These are phyloP conservation scores for Helotiales sp. DNA, from an alignment of 2,329 filamentous ascomycete genomes.

Conservation along the genomic window DNA sequence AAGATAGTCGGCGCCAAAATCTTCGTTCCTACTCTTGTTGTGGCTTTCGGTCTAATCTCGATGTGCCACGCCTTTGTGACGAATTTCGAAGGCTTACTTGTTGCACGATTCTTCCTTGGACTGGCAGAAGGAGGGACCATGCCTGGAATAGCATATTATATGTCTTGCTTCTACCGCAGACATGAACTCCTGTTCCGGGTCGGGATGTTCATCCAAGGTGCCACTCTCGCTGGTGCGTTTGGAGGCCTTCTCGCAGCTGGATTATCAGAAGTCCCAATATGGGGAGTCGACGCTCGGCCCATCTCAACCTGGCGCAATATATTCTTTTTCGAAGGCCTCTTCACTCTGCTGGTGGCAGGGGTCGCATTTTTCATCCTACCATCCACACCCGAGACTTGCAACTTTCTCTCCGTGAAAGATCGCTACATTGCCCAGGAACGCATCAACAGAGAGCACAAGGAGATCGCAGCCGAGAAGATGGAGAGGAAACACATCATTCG, in stretches of 20 bases:
- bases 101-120: constrained; percentile 48
- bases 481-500: constrained; percentile 41
- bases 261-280: constrained; percentile 22
- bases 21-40: constrained; percentile 42
- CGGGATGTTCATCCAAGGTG: constrained; percentile 84
- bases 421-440: constrained; percentile 42
- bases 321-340: constrained; percentile 47
- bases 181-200: constrained; percentile 79
- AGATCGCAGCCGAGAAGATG: constrained; percentile 41
- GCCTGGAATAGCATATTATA: constrained; percentile 44
- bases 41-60: constrained; percentile 45
- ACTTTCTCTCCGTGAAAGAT: constrained; percentile 43
- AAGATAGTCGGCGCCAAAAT: constrained; percentile 34
- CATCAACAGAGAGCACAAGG: constrained; percentile 40
- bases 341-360: constrained; percentile 43
- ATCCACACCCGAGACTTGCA: constrained; percentile 39
- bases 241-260: constrained; percentile 66
- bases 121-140: constrained; percentile 54
- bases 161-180: constrained; percentile 61
- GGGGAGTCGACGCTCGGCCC: constrained; percentile 44
- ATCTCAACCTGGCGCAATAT: constrained; percentile 82
- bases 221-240: constrained; percentile 76
- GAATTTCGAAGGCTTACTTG: constrained; percentile 43
- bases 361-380: constrained; percentile 44
- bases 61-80: constrained; percentile 47